Evolutionary conservation across 306 rosid species (phyloP), one percentile per base, ranked within the genome.

Genomic region (Pueraria montana): DNA sequence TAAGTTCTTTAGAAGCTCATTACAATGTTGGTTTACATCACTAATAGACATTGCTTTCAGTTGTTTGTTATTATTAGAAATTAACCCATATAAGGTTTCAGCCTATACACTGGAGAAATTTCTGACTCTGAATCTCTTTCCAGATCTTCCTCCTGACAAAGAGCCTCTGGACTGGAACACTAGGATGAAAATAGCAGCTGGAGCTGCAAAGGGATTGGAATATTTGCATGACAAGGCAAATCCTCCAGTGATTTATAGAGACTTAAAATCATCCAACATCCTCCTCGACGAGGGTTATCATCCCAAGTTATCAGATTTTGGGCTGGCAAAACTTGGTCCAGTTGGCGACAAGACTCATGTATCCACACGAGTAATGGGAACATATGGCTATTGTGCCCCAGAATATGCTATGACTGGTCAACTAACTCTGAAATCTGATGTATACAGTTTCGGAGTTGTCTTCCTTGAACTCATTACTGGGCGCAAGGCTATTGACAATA

Each of bases 351-450:
- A 94, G 83, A 94, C 98, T 63, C 98, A 94, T 46, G 98, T 94
- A 85, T 94, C 98, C 8, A 94, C 98, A 1, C 93, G 98, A 71
- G 98, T 94, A 53, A 94, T 94, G 98, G 98, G 98, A 32, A 94
- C 98, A 27, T 94, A 94, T 67, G 98, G 98, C 49, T 94, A 94
- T 86, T 94, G 98, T 84, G 98, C 98, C 26, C 98, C 98, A 0
- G 98, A 94, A 76, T 94, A 94, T 84, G 97, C 98, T n/a, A 94
- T 94, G 98, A 94, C 98, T 11, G 98, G 98, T 55, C 98, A 94
- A 53, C 91, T 94, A 77, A 94, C 98, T 68, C 90, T 92, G 63
- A 94, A 94, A 80, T 94, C 98, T 0, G 98, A 94, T 75, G 98
- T 94, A 74, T 94, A 94, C 78, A 92, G 98, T 75, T 94, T 94